Evolutionary conservation across 345 rosid species (phyloP), one percentile per base, ranked within the genome.

Genomic region (Geranium brycei): DNA sequence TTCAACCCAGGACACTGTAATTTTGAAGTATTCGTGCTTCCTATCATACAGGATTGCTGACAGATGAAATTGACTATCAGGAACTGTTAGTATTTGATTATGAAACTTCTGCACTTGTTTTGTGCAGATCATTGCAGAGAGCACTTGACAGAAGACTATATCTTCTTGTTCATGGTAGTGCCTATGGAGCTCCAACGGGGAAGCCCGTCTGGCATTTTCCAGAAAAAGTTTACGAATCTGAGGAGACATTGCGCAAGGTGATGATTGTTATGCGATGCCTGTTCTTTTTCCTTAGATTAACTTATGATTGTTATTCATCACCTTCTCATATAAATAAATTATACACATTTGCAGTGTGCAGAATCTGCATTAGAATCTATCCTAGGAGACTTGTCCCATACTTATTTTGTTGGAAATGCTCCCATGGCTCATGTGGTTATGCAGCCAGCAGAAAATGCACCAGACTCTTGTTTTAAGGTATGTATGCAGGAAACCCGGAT

Each of bases 401-500:
- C 97, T 15, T 92, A 87, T 73, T 92, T 92, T 77, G 97, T 86
- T 60, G 98, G 98, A 63, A 92, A 92, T 74, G 90, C 97, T 74
- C 98, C 97, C 32, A 92, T 86, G 91, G 99, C 90, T 69, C 99
- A 90, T 73, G 72, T 85, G 78, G 91, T 68, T 62, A 66, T 80
- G 1, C 75, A 80, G 66, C 80, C 78, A 61, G 60, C 66, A 19
- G 82, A 85, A 62, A 75, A 69, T 61, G 69, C 57, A 32, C 79
- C 73, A 14, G 84, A 80, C 28, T 75, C 80, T 59, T 67, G 83
- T 66, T 83, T 66, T 41, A 90, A 86, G 97, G 97, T 86, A 82
- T 66, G 38, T 62, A 16, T 16, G 1, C 31, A 17, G n/a, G 13
- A 58, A 28, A 66, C 16, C 62, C 31, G 15, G 3, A 23, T 23